Evolutionary conservation across 306 rosid species (phyloP), one percentile per base, ranked within the genome.

Genomic region (Neltuma alba): DNA sequence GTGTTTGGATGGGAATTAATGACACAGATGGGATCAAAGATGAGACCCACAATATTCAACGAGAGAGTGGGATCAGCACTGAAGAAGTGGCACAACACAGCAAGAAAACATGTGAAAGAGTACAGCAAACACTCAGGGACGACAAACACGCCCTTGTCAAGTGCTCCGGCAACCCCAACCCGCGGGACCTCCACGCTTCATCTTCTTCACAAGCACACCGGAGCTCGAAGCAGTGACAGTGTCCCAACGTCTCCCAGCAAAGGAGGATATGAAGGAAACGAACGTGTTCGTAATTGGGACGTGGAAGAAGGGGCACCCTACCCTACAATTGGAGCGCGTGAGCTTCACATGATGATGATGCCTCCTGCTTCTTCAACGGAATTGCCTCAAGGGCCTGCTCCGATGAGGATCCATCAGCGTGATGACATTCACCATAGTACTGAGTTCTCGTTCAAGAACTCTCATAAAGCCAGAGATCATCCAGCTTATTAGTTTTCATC

Each of bases 21-120:
- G 25, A 62, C 36, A n/a, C 76, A 92, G 92, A 92, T 92, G 97
- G 97, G 97, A 2, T 68, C 93, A 9, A 82, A 34, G 31, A 92
- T 93, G 96, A 93, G 57, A 44, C 92, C 90, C 9, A 89, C 89
- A 44, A 82, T 91, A 11, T 89, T 93, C 87, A 80, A 93, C 3
- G 91, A 89, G 1, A 82, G 27, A 45, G 92, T 89, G 31, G 92
- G 86, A 45, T 4, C 77, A 42, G 96, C 92, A 40, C 79, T 93
- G 27, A 86, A 62, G 76, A 84, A 45, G 0, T 91, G 93, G 97
- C 93, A 81, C 81, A 86, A 47, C 74, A 14, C 76, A 0, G 94
- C 96, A 9, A 88, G 68, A 72, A 88, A 85, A 66, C 86, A 84
- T 18, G 74, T 34, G 0, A 89, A 75, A 31, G 63, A 57, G 15